Evolutionary conservation across 805 yeast species (phyloP), one percentile per base, ranked within the genome.

Genomic region (Cyberlindnera maritima): DNA sequence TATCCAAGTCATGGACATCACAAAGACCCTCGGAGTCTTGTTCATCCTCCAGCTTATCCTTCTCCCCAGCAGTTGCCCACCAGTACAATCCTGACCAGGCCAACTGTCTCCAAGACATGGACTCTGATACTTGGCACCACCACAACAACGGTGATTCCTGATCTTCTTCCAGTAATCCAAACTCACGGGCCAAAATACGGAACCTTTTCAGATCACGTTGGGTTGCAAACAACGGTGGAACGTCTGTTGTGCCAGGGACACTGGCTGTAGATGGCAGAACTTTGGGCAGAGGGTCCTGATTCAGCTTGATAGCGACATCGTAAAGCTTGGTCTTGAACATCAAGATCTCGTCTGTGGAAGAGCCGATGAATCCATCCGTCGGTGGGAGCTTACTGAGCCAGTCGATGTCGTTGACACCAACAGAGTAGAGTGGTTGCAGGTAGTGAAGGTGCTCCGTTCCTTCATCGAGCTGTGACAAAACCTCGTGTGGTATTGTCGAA

Each of bases 1-100:
- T 43, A 36, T 47, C 35, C 41, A 49, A 25, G 12, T 39, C 49
- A 11, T 43, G 39, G 14, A 50, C 26, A 3, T 53, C 59, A 8
- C 54, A 55, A 14, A 64, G 53, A 1, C 67, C 72, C 15, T 75
- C 80, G 17, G 67, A 48, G 26, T 66, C 70, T 31, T 62, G 65
- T 35, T 74, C 76, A 25, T 67, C 70, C 39, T 68, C 66, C 18
- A 66, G 59, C 20, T 62, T 63, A 14, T 70, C 68, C 35, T 74
- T 71, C 49, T 82, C 85, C 9, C 94, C 96, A 1, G 94, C 92
- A 26, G 86, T 76, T 3, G 96, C 96, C 89, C 92, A 87, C 94
- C 94, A 87, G 18, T 85, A 68, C 48, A 86, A 75, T 1, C 90
- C 90, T 44, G 77, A 71, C 86, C 87, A 82, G 1, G 82, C 68